A percentile compares a stretch with the other conserved stretches of the same genome.
These are phyloP conservation scores for Nakaseomyces uthaithaninus DNA, from an alignment of 1,139 yeast genomes.

Conservation along the genomic window DNA sequence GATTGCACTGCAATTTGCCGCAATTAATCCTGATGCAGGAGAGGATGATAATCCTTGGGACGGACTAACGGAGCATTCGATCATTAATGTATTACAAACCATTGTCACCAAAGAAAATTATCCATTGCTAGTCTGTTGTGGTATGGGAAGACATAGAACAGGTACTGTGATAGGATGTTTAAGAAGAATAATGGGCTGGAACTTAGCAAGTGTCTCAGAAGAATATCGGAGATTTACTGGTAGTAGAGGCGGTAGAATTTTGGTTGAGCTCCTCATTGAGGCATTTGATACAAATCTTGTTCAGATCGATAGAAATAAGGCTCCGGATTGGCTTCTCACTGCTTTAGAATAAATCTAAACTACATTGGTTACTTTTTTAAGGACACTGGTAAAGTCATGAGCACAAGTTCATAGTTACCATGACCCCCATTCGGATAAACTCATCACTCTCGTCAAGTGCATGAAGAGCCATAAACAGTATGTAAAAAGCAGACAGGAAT, in stretches of 20 bases:
- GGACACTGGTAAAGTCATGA: no score
- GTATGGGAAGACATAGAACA: slow-evolving; percentile 95
- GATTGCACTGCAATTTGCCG: slow-evolving; percentile 54
- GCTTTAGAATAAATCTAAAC: slow-evolving; percentile 20
- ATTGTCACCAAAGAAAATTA: slow-evolving; percentile 65
- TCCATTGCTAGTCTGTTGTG: slow-evolving; percentile 87
- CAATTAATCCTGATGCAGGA: slow-evolving; percentile 56
- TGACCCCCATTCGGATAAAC: no score
- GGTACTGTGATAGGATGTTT: slow-evolving; percentile 94
- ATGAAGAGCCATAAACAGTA: no score
- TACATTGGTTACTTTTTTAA: no score
- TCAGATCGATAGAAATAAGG: slow-evolving; percentile 25
- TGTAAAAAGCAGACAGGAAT: no score
- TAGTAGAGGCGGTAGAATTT: slow-evolving; percentile 79
- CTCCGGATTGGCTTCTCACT: slow-evolving; percentile 30
- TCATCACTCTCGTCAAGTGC: no score
- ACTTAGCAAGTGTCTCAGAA: slow-evolving; percentile 84
- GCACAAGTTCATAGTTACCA: no score
- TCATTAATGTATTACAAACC: slow-evolving; percentile 67
- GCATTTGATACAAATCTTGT: slow-evolving; percentile 34
- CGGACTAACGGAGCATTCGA: slow-evolving; percentile 79
- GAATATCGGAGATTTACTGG: slow-evolving; percentile 93
- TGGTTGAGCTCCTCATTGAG: slow-evolving; percentile 85
- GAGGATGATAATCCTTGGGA: slow-evolving; percentile 91
- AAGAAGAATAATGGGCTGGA: slow-evolving; percentile 90